phyloP scores from a whole-genome alignment of 176 grass and related monocot species.

The Bolboschoenus planiculmis region DNA sequence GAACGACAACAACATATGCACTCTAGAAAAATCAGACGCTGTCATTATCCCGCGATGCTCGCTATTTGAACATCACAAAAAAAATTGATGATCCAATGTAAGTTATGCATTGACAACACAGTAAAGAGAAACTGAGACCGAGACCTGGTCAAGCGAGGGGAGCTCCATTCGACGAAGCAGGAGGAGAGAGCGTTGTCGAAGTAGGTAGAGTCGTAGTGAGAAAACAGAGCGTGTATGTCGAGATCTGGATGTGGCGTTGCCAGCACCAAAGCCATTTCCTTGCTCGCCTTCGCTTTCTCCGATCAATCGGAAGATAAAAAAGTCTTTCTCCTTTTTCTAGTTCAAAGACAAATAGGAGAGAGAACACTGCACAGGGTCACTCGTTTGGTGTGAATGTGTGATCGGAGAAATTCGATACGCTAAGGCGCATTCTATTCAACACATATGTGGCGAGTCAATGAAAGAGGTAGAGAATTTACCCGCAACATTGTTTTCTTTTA shows the following conservation, averaged over 20 bases:
- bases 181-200: constrained; percentile 42
- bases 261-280: constrained; percentile 4
- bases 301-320: neutral
- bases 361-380: neutral
- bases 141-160: constrained; percentile 24
- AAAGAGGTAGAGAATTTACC: too few species aligned
- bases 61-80: neutral
- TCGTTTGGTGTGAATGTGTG: neutral
- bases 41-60: neutral
- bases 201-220: constrained; percentile 54
- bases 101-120: neutral
- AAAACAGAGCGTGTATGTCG: constrained; percentile 44
- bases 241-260: constrained; percentile 30
- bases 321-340: neutral
- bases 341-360: neutral
- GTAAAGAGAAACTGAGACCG: neutral
- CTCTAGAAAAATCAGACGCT: neutral
- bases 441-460: too few species aligned
- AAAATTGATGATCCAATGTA: neutral
- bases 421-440: too few species aligned
- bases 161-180: constrained; percentile 41
- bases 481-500: too few species aligned
- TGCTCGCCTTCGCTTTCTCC: neutral
- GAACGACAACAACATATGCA: neutral
- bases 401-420: too few species aligned